Evolutionary conservation across 768 basidiomycete species (phyloP), one percentile per base, ranked within the genome.

Genomic region (Tricholoma flavovirens): DNA sequence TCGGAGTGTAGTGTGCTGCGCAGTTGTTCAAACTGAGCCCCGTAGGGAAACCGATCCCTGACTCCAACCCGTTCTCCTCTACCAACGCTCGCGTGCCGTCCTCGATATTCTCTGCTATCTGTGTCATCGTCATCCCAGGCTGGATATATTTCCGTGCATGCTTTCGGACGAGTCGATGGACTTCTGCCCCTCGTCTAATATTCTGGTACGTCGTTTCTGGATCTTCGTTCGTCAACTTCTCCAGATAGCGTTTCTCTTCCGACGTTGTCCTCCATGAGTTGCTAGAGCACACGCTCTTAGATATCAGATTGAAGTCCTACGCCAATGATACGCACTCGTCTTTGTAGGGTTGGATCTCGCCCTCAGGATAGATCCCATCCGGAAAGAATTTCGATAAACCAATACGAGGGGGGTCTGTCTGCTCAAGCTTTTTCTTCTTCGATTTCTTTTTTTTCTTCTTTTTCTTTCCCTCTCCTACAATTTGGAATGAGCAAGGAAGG

Each of bases 371-470:
- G 24, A 83, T 73, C n/a, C 90, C 92, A 67, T 81, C 81, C 9
- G 87, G 81, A 75, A 89, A 98, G 54, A 98, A 80, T 70, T 92
- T 94, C 62, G 88, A 88, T 59, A 99, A 70, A 8, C 90, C 93
- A 19, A 96, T 76, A 24, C 91, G 82, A 30, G 97, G 97, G 17
- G 97, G 97, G 33, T 96, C 93, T n/a, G 82, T 83, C 74, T 98
- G 95, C 64, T 83, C 81, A 9, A 68, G 58, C 72, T 83, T 88
- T 73, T 90, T 94, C 77, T 88, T 86, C 74, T 93, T 93, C 56
- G 88, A 74, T 70, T 93, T 95, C 72, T 92, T 96, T 73, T 94
- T 93, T 69, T 95, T 98, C 77, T 96, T 96, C 72, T 93, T 94
- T 69, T 84, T 88, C 70, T 85, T 84, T 53, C 66, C 76, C 43